These are phyloP conservation scores for Penicillium mononematosum DNA, from an alignment of 495 filamentous ascomycete species.

Conservation along the genomic window DNA sequence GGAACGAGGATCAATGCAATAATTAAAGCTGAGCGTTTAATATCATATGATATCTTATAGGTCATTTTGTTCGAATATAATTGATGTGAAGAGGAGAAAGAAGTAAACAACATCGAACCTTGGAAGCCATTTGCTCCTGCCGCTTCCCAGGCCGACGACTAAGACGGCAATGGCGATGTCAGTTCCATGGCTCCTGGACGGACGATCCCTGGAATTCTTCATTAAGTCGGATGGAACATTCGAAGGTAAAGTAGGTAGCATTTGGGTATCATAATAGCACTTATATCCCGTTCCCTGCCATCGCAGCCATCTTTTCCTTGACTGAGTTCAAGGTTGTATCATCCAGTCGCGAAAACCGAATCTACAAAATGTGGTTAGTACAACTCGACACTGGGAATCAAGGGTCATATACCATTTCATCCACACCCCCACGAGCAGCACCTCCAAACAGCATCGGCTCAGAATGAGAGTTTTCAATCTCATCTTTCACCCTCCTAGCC, in stretches of 20 bases:
- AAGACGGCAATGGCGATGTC: background rate
- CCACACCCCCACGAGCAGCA: conserved; percentile 50
- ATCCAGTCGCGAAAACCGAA: conserved; percentile 67
- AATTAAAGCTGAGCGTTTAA: conserved; percentile 42
- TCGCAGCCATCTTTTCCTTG: conserved; percentile 60
- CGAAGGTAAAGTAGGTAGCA: conserved; percentile 4
- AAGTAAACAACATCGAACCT: background rate
- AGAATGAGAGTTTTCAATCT: conserved; percentile 70
- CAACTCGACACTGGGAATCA: conserved; percentile 11
- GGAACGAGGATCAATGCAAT: conserved; percentile 56
- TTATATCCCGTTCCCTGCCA: conserved; percentile 39
- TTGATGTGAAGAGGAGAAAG: conserved; percentile 3
- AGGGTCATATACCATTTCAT: conserved; percentile 59
- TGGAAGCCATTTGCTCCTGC: background rate
- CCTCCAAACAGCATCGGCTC: conserved; percentile 74
- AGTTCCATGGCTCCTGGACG: background rate
- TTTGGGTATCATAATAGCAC: conserved; percentile 30
- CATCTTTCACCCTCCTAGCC: conserved; percentile 76
- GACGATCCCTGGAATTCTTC: background rate
- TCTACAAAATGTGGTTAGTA: conserved; percentile 43
- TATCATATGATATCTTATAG: conserved; percentile 32
- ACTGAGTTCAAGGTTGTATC: conserved; percentile 54
- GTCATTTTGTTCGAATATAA: conserved; percentile 27
- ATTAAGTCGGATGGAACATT: background rate
- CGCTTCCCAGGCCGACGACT: background rate